These are phyloP conservation scores for Aspergillaceae sp. DNA, from an alignment of 2,329 filamentous ascomycete species.

Conservation along the genomic window DNA sequence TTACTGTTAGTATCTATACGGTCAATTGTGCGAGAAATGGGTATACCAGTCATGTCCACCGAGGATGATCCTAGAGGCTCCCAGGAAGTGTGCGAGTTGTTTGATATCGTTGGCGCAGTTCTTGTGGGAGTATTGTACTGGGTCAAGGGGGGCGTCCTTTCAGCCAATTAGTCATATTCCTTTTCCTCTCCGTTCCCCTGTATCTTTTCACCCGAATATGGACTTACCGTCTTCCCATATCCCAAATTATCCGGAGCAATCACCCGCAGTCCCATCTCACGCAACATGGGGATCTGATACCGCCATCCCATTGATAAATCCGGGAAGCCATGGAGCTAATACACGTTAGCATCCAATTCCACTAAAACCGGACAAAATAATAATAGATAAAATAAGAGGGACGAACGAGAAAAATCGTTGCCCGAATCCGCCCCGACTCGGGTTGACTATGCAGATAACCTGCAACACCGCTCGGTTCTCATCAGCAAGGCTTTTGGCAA, in stretches of 20 bases:
- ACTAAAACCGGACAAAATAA: background rate
- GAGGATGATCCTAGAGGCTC: slow-evolving; percentile 57
- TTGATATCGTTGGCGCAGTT: slow-evolving; percentile 66
- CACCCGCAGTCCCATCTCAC: slow-evolving; percentile 65
- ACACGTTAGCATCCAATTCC: background rate
- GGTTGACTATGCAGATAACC: slow-evolving; percentile 48
- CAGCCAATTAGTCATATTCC: too few relatives aligned
- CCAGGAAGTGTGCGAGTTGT: slow-evolving; percentile 55
- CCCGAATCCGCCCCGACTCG: slow-evolving; percentile 33
- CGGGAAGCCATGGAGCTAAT: slow-evolving; percentile 67
- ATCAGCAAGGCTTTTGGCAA: too few relatives aligned
- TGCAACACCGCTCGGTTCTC: slow-evolving; percentile 7
- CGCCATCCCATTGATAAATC: slow-evolving; percentile 82
- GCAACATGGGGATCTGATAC: slow-evolving; percentile 71
- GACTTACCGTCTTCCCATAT: slow-evolving; percentile 62
- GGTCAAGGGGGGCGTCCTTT: slow-evolving; percentile 51
- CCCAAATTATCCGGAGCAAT: slow-evolving; percentile 81
- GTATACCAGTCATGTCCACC: slow-evolving; percentile 77
- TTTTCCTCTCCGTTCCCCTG: too few relatives aligned
- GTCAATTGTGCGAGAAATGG: background rate
- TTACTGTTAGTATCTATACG: background rate
- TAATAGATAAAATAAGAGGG: background rate
- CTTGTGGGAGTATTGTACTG: slow-evolving; percentile 61
- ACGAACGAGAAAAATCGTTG: slow-evolving; percentile 47
- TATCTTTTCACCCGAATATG: too few relatives aligned